These are phyloP conservation scores for Trametes pubescens DNA, from an alignment of 1,284 basidiomycete genomes.

Conservation along the genomic window DNA sequence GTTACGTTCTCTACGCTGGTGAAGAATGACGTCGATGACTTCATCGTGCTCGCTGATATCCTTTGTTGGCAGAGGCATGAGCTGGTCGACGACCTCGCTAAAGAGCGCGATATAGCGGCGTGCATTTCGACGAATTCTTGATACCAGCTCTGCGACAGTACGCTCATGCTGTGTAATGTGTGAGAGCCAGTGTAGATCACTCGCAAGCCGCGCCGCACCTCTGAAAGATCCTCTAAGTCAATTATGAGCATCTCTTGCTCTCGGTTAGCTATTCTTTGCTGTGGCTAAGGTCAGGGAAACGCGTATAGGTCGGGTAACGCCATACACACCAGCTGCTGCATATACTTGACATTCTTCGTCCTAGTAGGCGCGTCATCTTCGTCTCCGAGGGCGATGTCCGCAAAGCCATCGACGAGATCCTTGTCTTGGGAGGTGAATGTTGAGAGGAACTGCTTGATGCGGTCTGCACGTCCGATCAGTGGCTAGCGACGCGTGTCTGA, in stretches of 20 bases:
- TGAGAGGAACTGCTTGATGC: conserved; percentile 74
- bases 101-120: conserved; percentile 93
- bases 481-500: conserved; percentile 1
- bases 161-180: conserved; percentile 62
- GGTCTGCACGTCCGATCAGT: conserved; percentile 52
- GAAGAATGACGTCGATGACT: conserved; percentile 94
- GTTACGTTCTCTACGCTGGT: conserved; percentile 92
- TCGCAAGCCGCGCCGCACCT: conserved; percentile 50
- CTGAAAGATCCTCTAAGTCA: conserved; percentile 82
- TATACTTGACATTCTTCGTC: conserved; percentile 79
- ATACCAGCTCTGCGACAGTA: conserved; percentile 70
- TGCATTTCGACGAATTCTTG: conserved; percentile 84
- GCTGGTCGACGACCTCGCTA: conserved; percentile 88
- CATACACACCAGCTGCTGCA: conserved; percentile 81
- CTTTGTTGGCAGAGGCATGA: conserved; percentile 87
- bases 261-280: conserved; percentile 95
- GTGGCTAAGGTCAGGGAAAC: conserved; percentile 30
- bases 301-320: conserved; percentile 32
- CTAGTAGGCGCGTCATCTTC: conserved; percentile 52
- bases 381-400: conserved; percentile 74
- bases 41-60: conserved; percentile 91
- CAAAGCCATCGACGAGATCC: conserved; percentile 74
- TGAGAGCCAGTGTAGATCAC: conserved; percentile 1
- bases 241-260: conserved; percentile 87
- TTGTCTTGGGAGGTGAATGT: conserved; percentile 71